Conservation (phyloP, 495 filamentous ascomycete species). For the Lichenothelia convexa region DNA sequence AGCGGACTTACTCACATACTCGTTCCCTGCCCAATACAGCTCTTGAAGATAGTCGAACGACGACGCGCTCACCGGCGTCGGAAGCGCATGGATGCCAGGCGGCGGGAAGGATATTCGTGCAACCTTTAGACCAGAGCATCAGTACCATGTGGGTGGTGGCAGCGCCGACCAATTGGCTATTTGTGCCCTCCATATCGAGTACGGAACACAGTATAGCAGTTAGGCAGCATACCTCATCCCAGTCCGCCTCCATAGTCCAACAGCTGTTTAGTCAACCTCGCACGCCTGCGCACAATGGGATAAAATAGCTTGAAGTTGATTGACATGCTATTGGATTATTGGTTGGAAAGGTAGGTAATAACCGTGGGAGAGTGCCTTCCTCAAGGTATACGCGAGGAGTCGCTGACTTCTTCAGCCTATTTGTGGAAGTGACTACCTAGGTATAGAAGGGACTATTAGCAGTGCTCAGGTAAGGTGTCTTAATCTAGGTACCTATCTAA, state of each 20-base stretch:
- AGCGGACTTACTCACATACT: slow-evolving; percentile 45
- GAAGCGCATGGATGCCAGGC: slow-evolving; percentile 39
- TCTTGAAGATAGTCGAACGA: slow-evolving; percentile 80
- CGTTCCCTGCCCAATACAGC: slow-evolving; percentile 79
- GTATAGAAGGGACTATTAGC: no score
- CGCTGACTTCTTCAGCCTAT: no score
- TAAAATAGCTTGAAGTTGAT: no score
- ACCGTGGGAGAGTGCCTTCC: no score
- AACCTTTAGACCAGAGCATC: slow-evolving; percentile 33
- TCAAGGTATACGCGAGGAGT: no score
- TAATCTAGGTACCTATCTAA: no score
- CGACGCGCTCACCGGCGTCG: slow-evolving; percentile 50
- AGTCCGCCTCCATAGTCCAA: slow-evolving; percentile 7
- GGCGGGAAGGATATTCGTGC: slow-evolving; percentile 52
- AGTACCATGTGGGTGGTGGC: slow-evolving; percentile 1
- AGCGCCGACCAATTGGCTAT: slow-evolving; percentile 2
- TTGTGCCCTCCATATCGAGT: neutral
- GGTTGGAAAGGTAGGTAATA: no score
- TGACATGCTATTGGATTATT: no score
- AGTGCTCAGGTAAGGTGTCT: no score
- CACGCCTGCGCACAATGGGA: no score
- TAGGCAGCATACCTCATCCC: slow-evolving; percentile 20
- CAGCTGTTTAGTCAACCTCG: no score
- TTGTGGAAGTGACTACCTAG: no score
- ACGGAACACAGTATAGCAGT: neutral